A percentile compares a stretch with the other conserved stretches of the same genome.
These are phyloP conservation scores for Bocquillonia castaneifolia DNA, from an alignment of 441 rosid species.

Conservation along the genomic window DNA sequence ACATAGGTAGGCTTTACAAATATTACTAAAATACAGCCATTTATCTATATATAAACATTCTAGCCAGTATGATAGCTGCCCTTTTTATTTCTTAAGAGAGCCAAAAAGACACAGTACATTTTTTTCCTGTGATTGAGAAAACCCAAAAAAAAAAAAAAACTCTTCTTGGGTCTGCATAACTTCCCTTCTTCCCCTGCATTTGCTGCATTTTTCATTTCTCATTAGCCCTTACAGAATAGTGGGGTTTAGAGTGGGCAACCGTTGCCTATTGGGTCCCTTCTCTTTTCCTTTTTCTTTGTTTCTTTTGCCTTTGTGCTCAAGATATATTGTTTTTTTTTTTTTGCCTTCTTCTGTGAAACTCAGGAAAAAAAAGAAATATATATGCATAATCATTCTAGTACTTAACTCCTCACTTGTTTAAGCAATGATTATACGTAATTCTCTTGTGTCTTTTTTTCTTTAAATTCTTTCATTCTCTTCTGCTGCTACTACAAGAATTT, in stretches of 20 bases:
- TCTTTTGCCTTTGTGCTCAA: conserved; percentile 20
- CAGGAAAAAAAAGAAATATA: too few species aligned
- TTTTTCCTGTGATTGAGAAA: conserved; percentile 26
- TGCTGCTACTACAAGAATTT: conserved; percentile 23
- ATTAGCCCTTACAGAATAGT: conserved; percentile 21
- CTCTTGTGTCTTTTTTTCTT: conserved; percentile 29
- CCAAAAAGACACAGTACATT: conserved; percentile 33
- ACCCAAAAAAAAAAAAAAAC: conserved; percentile 38
- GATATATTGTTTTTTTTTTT: conserved; percentile 24
- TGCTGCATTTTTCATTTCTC: conserved; percentile 21
- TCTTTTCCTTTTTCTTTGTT: background rate
- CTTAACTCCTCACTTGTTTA: conserved; percentile 21
- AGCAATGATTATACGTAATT: conserved; percentile 25
- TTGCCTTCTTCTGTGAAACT: conserved; percentile 34
- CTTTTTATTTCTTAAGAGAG: conserved; percentile 24
- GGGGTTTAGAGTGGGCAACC: conserved; percentile 8
- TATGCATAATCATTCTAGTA: too few species aligned
- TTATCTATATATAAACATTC: too few species aligned
- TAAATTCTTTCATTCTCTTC: conserved; percentile 30
- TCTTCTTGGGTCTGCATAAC: conserved; percentile 48
- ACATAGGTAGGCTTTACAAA: conserved; percentile 14
- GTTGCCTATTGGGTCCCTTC: conserved; percentile 26
- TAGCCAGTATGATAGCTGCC: too few species aligned
- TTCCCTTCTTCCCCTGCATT: conserved; percentile 10
- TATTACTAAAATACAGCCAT: background rate